A percentile compares a stretch with the other conserved stretches of the same genome.
Conservation (phyloP, 2,329 filamentous ascomycete genomes). For the Leptographium flavum region DNA sequence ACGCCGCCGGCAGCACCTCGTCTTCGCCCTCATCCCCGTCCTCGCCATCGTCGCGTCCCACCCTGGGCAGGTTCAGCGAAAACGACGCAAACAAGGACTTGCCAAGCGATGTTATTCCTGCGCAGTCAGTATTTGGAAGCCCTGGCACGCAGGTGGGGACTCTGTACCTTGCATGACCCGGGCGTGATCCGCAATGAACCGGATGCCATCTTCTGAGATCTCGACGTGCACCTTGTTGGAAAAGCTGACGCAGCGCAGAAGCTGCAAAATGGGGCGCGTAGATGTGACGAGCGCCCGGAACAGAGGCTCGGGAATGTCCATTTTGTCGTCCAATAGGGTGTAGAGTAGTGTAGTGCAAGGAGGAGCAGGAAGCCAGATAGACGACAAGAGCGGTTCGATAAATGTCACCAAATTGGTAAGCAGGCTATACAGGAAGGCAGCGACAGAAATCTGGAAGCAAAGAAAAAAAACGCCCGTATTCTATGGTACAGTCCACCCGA, state of each 20-base stretch:
- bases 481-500: constrained; percentile 23
- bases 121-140: too few relatives aligned
- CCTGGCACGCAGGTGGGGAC: neutral
- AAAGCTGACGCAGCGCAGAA: constrained; percentile 43
- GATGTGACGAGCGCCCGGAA: constrained; percentile 68
- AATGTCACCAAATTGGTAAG: neutral
- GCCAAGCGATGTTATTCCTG: constrained; percentile 70
- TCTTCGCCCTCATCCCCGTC: constrained; percentile 23
- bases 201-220: constrained; percentile 71
- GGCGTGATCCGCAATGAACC: constrained; percentile 77
- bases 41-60: constrained; percentile 17
- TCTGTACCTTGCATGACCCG: constrained; percentile 74
- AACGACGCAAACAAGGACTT: constrained; percentile 82
- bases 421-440: neutral
- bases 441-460: neutral
- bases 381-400: neutral
- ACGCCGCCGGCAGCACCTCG: constrained; percentile 37
- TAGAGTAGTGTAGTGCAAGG: neutral
- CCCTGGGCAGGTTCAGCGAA: constrained; percentile 41
- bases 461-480: constrained; percentile 3
- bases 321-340: constrained; percentile 1
- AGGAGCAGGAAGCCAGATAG: neutral
- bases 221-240: constrained; percentile 48
- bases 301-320: constrained; percentile 28
- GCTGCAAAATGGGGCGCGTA: constrained; percentile 58